Base-by-base conservation (phyloP, 2,329 filamentous ascomycete species). In the Fusarium chuoi region DNA sequence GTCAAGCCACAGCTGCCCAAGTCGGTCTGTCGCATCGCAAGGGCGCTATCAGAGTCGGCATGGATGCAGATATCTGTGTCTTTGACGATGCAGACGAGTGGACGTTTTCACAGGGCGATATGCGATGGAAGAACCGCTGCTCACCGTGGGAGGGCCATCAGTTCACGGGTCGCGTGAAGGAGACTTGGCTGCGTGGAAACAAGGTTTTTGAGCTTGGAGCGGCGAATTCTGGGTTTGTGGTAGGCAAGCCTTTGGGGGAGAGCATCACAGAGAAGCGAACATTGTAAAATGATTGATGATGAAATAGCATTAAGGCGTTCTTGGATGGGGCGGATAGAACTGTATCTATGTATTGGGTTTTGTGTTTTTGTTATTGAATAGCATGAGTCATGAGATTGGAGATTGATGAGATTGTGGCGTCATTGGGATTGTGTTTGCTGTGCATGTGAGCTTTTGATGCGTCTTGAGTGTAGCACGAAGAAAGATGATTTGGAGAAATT, bases 101-200 rank as follows among this genome's bases (percentile, higher is more conserved):
- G 88, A 88, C 91, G 30, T 91, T 97, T 59, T 84, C 89, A 65
- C 87, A 89, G 24, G 91, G 89, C 70, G 94, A 94, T 56, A 97
- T 99, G 95, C 89, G 96, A 75, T 99, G 97, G 89, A 92, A 94
- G 83, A 98, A 98, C 83, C 94, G 94, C 79, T 95, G 94, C 85
- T 95, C 92, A 64, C 95, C 95, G 1, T 98, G 97, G 87, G 93
- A 98, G 81, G 94, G 94, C 26, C 93, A 92, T 82, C 87, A 85
- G 38, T 91, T 98, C 78, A 89, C 87, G 52, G 95, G 95, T 3
- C 89, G 94, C 67, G 95, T 98, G 17, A 86, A 85, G 66, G 94
- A 97, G 87, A 98, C 95, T 13, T 98, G 94, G 93, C 79, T 98
- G 70, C 87, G 95, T 12, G 95, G 95, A 0, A 85, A 85, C 73